These are phyloP conservation scores for Cnidoscolus chayamansa DNA, from an alignment of 441 rosid species.

Conservation along the genomic window DNA sequence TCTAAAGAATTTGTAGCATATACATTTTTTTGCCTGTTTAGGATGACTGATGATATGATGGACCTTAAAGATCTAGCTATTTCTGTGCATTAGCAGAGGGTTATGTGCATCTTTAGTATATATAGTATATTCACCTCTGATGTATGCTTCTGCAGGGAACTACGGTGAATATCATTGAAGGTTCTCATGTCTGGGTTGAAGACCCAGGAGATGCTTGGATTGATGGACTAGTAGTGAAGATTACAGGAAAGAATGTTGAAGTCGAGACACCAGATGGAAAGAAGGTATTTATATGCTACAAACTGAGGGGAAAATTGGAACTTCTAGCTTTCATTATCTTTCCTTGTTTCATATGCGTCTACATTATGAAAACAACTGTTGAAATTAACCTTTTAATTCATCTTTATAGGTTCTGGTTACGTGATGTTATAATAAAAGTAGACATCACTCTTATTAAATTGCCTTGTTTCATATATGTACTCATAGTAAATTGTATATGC, in stretches of 20 bases:
- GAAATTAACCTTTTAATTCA: neutral
- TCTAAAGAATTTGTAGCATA: neutral
- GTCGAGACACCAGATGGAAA: conserved; percentile 54
- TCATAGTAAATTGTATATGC: neutral
- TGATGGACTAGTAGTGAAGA: conserved; percentile 70
- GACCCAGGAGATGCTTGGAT: conserved; percentile 74
- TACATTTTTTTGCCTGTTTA: neutral
- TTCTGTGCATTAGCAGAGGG: neutral
- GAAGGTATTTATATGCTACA: conserved; percentile 37
- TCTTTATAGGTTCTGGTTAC: neutral
- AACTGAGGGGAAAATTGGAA: neutral
- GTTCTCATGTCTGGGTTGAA: conserved; percentile 92
- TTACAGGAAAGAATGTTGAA: conserved; percentile 56
- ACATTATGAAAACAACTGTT: too few species aligned
- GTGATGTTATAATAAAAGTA: too few species aligned
- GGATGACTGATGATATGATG: neutral
- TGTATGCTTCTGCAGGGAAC: conserved; percentile 53
- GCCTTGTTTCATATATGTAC: too few species aligned
- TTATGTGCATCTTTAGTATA: neutral
- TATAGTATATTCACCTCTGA: too few species aligned
- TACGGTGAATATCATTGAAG: conserved; percentile 77
- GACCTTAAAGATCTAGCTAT: neutral
- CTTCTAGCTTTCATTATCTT: neutral
- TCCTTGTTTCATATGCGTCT: neutral
- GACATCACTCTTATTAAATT: neutral